Evolutionary conservation across 73 alveolate species (phyloP).

Genomic region (Blepharisma japonicum): DNA sequence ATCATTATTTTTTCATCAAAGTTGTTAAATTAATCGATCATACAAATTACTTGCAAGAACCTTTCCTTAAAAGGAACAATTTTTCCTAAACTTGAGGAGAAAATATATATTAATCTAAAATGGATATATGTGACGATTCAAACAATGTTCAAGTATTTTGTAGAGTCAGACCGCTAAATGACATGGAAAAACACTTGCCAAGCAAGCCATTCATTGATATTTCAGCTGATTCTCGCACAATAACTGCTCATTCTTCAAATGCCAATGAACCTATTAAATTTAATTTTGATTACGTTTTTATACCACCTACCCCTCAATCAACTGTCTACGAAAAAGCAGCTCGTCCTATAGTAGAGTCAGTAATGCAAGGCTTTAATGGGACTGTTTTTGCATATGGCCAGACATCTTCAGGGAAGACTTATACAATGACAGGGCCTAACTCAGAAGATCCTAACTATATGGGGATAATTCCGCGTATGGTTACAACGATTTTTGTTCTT

Average conservation of each 20-base stretch:
- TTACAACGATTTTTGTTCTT: constrained; percentile 63
- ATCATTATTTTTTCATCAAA: no score
- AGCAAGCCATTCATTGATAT: not conserved
- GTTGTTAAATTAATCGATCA: no score
- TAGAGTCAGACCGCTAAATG: constrained; percentile 14
- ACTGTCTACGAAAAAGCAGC: constrained; percentile 77
- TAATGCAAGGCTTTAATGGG: constrained; percentile 92
- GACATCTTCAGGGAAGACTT: constrained; percentile 97
- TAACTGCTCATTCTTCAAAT: not conserved
- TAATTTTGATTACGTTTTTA: not conserved
- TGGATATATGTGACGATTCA: not conserved
- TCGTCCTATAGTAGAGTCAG: constrained; percentile 79
- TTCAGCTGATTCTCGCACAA: not conserved
- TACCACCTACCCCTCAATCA: not conserved
- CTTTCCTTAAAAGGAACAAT: no score
- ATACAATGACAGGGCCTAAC: constrained; percentile 88
- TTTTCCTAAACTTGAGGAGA: no score
- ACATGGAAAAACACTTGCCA: not conserved
- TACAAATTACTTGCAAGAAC: no score
- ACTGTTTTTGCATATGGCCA: constrained; percentile 96
- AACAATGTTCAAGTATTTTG: constrained; percentile 15
- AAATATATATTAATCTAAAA: no score
- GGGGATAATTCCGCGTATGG: constrained; percentile 86
- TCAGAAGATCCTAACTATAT: constrained; percentile 52
- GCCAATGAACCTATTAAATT: not conserved